These are phyloP conservation scores for Gamarada debralockiae DNA, from an alignment of 495 filamentous ascomycete species.

Conservation along the genomic window DNA sequence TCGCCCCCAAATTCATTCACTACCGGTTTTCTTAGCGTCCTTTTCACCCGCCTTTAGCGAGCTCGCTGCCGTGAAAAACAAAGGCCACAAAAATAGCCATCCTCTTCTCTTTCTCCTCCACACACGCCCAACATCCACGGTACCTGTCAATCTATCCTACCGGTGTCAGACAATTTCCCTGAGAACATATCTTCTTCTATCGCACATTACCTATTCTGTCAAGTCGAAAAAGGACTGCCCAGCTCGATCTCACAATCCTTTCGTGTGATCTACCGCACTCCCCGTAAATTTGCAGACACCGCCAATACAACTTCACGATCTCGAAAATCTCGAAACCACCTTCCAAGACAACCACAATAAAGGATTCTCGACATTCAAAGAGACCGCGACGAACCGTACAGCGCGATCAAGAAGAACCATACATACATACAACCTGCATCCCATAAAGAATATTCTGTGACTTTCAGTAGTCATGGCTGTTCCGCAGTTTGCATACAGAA, in stretches of 20 bases:
- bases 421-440: constrained; percentile 14
- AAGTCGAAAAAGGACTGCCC: background rate
- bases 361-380: constrained; percentile 12
- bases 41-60: background rate
- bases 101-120: constrained; percentile 7
- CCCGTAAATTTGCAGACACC: constrained; percentile 3
- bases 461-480: constrained; percentile 86
- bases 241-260: constrained; percentile 5
- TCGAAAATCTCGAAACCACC: constrained; percentile 3
- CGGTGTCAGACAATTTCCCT: constrained; percentile 23
- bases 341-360: constrained; percentile 13
- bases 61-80: background rate
- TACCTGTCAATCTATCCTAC: constrained; percentile 26
- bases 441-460: constrained; percentile 46
- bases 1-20: background rate
- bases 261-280: constrained; percentile 16
- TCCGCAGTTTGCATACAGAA: constrained; percentile 91
- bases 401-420: constrained; percentile 15
- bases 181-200: constrained; percentile 11
- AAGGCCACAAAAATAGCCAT: background rate
- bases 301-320: background rate
- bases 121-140: constrained; percentile 17
- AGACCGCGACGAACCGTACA: background rate
- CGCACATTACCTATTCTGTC: constrained; percentile 2
- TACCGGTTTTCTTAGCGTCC: background rate